These are phyloP conservation scores for Arbutus unedo DNA, from an alignment of 148 eudicot genomes.

Conservation along the genomic window DNA sequence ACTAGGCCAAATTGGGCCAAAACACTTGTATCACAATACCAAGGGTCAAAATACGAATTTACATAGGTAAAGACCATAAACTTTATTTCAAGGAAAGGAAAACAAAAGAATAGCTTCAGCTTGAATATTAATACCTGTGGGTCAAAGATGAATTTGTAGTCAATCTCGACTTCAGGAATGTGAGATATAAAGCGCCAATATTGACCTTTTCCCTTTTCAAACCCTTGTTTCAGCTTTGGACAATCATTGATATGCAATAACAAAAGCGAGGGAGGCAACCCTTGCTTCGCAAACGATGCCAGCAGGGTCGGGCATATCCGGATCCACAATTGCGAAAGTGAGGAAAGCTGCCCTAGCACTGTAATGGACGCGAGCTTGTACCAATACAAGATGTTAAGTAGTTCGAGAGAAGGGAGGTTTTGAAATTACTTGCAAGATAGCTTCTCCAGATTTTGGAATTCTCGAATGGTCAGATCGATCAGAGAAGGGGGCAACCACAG, in stretches of 20 bases:
- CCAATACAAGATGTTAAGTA: neutral
- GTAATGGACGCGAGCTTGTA: neutral
- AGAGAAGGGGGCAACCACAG: neutral
- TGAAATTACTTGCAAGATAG: neutral
- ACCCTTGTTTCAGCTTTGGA: neutral
- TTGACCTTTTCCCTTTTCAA: too few relatives aligned
- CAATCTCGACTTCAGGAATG: neutral
- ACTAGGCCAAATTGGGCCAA: neutral
- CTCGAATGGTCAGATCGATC: neutral
- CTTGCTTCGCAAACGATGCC: neutral
- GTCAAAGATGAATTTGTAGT: too few relatives aligned
- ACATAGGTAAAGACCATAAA: neutral
- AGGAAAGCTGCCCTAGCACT: neutral
- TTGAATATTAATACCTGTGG: too few relatives aligned
- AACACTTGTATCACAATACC: neutral
- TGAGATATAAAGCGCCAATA: neutral
- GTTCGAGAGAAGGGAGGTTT: neutral
- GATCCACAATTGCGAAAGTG: neutral
- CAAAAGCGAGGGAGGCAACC: neutral
- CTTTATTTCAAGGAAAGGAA: too few relatives aligned
- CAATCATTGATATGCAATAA: neutral
- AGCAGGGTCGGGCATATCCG: neutral
- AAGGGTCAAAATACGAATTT: neutral
- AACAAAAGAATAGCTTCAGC: too few relatives aligned
- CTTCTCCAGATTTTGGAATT: neutral